phyloP scores from a whole-genome alignment of 1,284 basidiomycete species.

The Rhodotorula sp. region DNA sequence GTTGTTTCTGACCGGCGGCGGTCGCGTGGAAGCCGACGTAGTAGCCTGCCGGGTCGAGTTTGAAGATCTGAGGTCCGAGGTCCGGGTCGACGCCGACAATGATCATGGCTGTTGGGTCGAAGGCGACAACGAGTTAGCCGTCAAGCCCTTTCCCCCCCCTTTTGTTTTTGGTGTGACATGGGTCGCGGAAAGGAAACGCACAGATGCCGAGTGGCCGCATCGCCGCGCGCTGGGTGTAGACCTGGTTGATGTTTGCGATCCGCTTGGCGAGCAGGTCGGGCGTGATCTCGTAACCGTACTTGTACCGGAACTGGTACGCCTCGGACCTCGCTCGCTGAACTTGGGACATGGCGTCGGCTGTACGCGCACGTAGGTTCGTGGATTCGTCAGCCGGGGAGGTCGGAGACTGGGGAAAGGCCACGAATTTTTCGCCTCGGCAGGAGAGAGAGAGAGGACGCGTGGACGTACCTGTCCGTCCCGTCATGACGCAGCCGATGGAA shows the following conservation, averaged over 20 bases:
- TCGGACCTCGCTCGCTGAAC: constrained; percentile 83
- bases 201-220: constrained; percentile 97
- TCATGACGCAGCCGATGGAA: constrained; percentile 96
- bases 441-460: background rate
- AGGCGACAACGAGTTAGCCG: too few species aligned
- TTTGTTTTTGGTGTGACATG: too few species aligned
- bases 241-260: constrained; percentile 95
- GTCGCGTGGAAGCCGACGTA: constrained; percentile 98
- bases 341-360: constrained; percentile 91
- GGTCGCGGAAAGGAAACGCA: constrained; percentile 55
- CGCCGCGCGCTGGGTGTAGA: constrained; percentile 63
- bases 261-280: constrained; percentile 90
- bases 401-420: too few species aligned
- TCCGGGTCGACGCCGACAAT: constrained; percentile 90
- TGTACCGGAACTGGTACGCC: constrained; percentile 93
- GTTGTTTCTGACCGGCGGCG: constrained; percentile 93
- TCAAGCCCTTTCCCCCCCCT: too few species aligned
- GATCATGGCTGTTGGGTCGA: constrained; percentile 76
- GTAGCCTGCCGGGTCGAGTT: constrained; percentile 97
- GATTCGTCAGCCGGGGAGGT: background rate
- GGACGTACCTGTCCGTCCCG: constrained; percentile 79
- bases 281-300: constrained; percentile 96
- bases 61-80: constrained; percentile 84
- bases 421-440: background rate
- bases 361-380: constrained; percentile 9